A percentile compares a stretch with the other conserved stretches of the same genome.
Conservation (phyloP, 148 eudicot species). For the Limonium bicolor region DNA sequence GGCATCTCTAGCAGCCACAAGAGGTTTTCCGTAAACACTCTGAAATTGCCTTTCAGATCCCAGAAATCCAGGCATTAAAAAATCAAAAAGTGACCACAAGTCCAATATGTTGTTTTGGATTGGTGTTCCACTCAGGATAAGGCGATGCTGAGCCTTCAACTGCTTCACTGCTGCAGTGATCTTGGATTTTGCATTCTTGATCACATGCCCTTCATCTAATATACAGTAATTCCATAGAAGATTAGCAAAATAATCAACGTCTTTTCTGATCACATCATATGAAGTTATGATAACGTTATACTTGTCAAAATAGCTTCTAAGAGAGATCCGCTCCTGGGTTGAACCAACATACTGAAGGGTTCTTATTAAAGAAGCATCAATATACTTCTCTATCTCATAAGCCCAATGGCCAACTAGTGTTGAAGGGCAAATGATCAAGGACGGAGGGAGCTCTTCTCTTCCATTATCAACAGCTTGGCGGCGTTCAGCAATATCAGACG, state of each 20-base stretch:
- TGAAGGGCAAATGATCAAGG: constrained; percentile 89
- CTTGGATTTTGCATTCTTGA: constrained; percentile 84
- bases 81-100: constrained; percentile 98
- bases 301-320: constrained; percentile 43
- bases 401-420: constrained; percentile 99
- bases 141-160: constrained; percentile 91
- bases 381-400: constrained; percentile 93
- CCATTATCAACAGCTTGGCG: constrained; percentile 18
- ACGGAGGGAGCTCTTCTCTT: constrained; percentile 36
- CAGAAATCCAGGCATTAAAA: constrained; percentile 98
- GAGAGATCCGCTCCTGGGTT: constrained; percentile 64
- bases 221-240: constrained; percentile 83
- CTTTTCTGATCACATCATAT: constrained; percentile 95
- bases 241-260: constrained; percentile 68
- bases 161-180: constrained; percentile 91
- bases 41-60: constrained; percentile 98
- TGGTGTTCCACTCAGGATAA: constrained; percentile 96
- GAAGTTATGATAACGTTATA: constrained; percentile 82
- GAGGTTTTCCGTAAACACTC: constrained; percentile 90
- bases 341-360: constrained; percentile 87
- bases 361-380: constrained; percentile 60
- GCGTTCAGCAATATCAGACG: constrained; percentile 85
- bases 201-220: constrained; percentile 91
- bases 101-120: constrained; percentile 98
- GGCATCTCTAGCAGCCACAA: constrained; percentile 86